phyloP scores from a whole-genome alignment of 805 yeast genomes.

The Metschnikowia continentalis region DNA sequence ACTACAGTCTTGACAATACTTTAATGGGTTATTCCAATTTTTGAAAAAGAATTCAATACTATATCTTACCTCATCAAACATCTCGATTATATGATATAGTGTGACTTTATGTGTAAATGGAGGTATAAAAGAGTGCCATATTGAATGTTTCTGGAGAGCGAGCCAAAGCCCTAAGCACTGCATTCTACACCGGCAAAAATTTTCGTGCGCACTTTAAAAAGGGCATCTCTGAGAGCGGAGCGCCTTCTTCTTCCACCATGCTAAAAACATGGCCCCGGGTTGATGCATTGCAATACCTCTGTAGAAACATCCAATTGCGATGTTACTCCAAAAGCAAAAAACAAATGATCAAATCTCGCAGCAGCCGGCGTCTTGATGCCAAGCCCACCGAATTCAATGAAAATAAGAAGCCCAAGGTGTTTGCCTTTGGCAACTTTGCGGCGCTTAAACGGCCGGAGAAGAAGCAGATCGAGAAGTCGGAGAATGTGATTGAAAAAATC shows the following conservation, averaged over 20 bases:
- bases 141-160: not conserved
- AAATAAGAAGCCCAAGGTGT: slow-evolving; percentile 10
- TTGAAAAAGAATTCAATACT: too few species aligned
- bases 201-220: slow-evolving; percentile 7
- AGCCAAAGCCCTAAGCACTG: slow-evolving; percentile 6
- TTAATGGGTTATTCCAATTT: too few species aligned
- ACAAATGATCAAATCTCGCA: slow-evolving; percentile 13
- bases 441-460: slow-evolving; percentile 18
- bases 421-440: slow-evolving; percentile 22
- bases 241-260: slow-evolving; percentile 1
- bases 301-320: not conserved
- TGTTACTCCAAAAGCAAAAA: slow-evolving; percentile 7
- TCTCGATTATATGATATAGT: too few species aligned
- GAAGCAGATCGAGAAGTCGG: slow-evolving; percentile 17
- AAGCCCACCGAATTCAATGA: slow-evolving; percentile 13
- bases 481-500: slow-evolving; percentile 40
- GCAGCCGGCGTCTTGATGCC: slow-evolving; percentile 16
- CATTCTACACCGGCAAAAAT: slow-evolving; percentile 4
- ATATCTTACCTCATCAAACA: too few species aligned
- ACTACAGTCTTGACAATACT: too few species aligned
- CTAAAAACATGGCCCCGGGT: slow-evolving; percentile 6
- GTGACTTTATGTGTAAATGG: too few species aligned
- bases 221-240: not conserved
- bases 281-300: not conserved
- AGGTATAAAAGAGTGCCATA: too few species aligned